Percentiles rank a stretch among this genome's conserved stretches.
phyloP scores from a whole-genome alignment of 257 asterid genomes.

The Datura wrightii region DNA sequence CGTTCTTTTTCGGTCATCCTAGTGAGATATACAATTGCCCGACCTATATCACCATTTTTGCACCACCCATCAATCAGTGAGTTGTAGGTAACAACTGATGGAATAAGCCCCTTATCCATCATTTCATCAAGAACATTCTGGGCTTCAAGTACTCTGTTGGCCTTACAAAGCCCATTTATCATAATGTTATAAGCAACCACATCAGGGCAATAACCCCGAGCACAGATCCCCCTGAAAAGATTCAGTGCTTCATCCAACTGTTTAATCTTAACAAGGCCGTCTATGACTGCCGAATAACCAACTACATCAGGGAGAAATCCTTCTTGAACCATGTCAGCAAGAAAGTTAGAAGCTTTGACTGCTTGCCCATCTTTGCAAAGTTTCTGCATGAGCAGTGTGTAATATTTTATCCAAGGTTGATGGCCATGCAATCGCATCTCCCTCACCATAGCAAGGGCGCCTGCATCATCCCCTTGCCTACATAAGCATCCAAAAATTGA shows the following conservation, averaged over 20 bases:
- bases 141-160: conserved; percentile 61
- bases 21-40: conserved; percentile 52
- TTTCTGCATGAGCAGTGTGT: conserved; percentile 67
- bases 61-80: conserved; percentile 86
- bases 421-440: conserved; percentile 78
- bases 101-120: conserved; percentile 72
- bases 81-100: conserved; percentile 87
- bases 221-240: conserved; percentile 67
- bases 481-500: conserved; percentile 86
- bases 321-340: conserved; percentile 59
- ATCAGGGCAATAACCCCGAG: conserved; percentile 75
- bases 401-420: conserved; percentile 89
- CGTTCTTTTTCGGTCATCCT: conserved; percentile 61
- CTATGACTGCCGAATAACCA: conserved; percentile 72
- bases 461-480: conserved; percentile 57
- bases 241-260: conserved; percentile 61
- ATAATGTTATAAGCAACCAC: conserved; percentile 77
- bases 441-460: conserved; percentile 64
- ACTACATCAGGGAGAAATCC: conserved; percentile 82
- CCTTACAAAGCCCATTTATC: conserved; percentile 77
- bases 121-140: conserved; percentile 64
- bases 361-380: conserved; percentile 68
- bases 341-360: conserved; percentile 69
- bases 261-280: conserved; percentile 66
- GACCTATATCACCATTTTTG: conserved; percentile 65